Percentiles rank a stretch among this genome's conserved stretches.
phyloP scores from a whole-genome alignment of 2,329 filamentous ascomycete species.

The Colletotrichum karsti region DNA sequence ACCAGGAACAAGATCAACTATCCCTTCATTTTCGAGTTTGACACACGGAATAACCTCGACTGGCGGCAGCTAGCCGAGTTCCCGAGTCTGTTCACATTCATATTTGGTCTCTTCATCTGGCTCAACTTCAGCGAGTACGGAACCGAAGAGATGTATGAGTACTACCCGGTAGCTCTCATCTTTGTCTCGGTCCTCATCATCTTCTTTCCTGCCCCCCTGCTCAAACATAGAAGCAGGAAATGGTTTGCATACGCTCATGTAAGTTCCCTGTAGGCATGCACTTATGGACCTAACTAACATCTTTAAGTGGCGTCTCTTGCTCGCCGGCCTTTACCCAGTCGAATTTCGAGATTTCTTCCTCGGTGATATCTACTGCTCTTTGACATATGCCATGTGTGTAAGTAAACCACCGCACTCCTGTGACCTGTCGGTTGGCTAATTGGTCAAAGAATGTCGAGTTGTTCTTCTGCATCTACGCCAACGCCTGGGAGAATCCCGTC shows the following conservation, averaged over 20 bases:
- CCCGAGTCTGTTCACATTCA: constrained; percentile 82
- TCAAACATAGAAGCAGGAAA: constrained; percentile 79
- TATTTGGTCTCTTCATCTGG: constrained; percentile 85
- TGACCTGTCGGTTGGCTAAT: background rate
- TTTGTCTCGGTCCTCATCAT: constrained; percentile 72
- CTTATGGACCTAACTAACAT: constrained; percentile 32
- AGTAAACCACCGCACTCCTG: constrained; percentile 43
- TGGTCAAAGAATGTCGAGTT: constrained; percentile 79
- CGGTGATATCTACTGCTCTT: constrained; percentile 96
- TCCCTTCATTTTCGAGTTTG: constrained; percentile 95
- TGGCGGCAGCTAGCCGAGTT: constrained; percentile 91
- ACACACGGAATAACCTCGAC: constrained; percentile 84
- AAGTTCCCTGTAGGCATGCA: constrained; percentile 47
- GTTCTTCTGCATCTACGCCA: constrained; percentile 94
- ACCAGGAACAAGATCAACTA: constrained; percentile 90
- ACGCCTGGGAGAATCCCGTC: constrained; percentile 74
- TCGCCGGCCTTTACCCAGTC: constrained; percentile 89
- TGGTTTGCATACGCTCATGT: constrained; percentile 95
- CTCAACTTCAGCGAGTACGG: constrained; percentile 83
- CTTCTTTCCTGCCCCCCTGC: constrained; percentile 76
- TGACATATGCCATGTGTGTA: constrained; percentile 89
- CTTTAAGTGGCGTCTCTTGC: constrained; percentile 80
- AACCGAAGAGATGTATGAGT: constrained; percentile 75
- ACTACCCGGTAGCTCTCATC: constrained; percentile 86
- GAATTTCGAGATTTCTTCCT: constrained; percentile 98